A percentile compares a stretch with the other conserved stretches of the same genome.
phyloP scores from a whole-genome alignment of 805 yeast species.

The Schwanniomyces pseudopolymorphus region DNA sequence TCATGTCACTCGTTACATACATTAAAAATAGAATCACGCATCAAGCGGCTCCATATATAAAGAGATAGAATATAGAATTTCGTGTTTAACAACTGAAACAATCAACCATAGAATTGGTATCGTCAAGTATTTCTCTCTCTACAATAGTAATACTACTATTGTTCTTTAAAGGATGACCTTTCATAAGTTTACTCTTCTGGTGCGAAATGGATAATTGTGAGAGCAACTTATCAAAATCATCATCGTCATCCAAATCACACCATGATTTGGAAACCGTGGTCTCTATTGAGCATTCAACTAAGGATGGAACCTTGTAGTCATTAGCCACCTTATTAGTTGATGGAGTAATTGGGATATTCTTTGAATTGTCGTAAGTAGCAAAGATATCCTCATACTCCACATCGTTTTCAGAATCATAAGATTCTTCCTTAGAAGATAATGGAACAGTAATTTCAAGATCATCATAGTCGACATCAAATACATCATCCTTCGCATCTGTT shows the following conservation, averaged over 20 bases:
- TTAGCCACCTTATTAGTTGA: not conserved
- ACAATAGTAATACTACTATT: conserved; percentile 1
- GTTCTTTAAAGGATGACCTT: not conserved
- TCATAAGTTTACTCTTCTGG: not conserved
- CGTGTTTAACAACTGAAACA: not conserved
- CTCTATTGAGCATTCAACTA: conserved; percentile 30
- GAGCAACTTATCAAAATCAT: conserved; percentile 9
- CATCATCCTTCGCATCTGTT: conserved; percentile 21
- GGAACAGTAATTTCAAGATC: not conserved
- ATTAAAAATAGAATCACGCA: not conserved
- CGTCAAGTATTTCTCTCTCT: not conserved
- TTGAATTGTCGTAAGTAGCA: conserved; percentile 1
- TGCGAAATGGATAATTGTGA: conserved; percentile 1
- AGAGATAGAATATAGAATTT: not conserved
- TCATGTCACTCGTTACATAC: not conserved
- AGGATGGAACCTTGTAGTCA: conserved; percentile 22
- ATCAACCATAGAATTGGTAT: not conserved
- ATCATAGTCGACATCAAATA: conserved; percentile 38
- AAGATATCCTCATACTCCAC: conserved; percentile 2
- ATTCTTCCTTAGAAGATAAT: conserved; percentile 2
- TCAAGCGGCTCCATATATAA: not conserved
- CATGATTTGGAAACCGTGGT: conserved; percentile 27
- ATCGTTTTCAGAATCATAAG: conserved; percentile 5
- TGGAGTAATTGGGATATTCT: not conserved
- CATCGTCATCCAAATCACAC: conserved; percentile 33